A percentile compares a stretch with the other conserved stretches of the same genome.
Evolutionary conservation across 768 basidiomycete species (phyloP).

Genomic region (Lactarius vividus): DNA sequence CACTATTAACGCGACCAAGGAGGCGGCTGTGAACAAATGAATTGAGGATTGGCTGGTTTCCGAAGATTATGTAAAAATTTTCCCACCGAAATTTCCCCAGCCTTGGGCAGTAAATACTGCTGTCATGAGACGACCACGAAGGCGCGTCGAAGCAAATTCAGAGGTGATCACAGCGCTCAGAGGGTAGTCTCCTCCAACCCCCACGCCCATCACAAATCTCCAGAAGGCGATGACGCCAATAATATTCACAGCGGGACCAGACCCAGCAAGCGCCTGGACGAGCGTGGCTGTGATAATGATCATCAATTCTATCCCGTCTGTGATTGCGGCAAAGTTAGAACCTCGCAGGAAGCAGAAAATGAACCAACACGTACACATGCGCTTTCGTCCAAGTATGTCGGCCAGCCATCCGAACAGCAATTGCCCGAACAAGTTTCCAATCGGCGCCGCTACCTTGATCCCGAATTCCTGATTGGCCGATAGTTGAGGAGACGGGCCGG

Average conservation of each 20-base stretch:
- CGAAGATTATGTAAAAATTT: background rate
- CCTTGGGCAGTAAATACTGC: slow-evolving; percentile 85
- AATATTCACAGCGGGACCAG: slow-evolving; percentile 63
- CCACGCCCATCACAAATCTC: slow-evolving; percentile 81
- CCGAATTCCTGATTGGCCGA: slow-evolving; percentile 34
- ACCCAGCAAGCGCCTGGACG: slow-evolving; percentile 76
- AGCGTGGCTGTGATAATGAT: slow-evolving; percentile 81
- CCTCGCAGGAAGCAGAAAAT: slow-evolving; percentile 30
- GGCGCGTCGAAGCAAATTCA: slow-evolving; percentile 77
- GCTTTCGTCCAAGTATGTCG: slow-evolving; percentile 42
- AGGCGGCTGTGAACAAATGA: slow-evolving; percentile 45
- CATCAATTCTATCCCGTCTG: slow-evolving; percentile 71
- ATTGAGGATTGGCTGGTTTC: background rate
- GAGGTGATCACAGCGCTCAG: slow-evolving; percentile 82
- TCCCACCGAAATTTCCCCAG: slow-evolving; percentile 80
- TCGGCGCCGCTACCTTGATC: slow-evolving; percentile 42
- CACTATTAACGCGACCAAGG: slow-evolving; percentile 62
- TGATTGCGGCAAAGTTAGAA: background rate
- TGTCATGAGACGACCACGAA: slow-evolving; percentile 83
- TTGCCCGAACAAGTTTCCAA: slow-evolving; percentile 43
- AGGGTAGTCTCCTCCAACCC: slow-evolving; percentile 89
- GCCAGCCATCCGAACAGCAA: slow-evolving; percentile 46
- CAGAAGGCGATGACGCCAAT: slow-evolving; percentile 76
- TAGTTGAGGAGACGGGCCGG: background rate
- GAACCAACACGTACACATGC: slow-evolving; percentile 53